These are phyloP conservation scores for Penicillium aurantiogriseum DNA, from an alignment of 2,329 filamentous ascomycete species.

Conservation along the genomic window DNA sequence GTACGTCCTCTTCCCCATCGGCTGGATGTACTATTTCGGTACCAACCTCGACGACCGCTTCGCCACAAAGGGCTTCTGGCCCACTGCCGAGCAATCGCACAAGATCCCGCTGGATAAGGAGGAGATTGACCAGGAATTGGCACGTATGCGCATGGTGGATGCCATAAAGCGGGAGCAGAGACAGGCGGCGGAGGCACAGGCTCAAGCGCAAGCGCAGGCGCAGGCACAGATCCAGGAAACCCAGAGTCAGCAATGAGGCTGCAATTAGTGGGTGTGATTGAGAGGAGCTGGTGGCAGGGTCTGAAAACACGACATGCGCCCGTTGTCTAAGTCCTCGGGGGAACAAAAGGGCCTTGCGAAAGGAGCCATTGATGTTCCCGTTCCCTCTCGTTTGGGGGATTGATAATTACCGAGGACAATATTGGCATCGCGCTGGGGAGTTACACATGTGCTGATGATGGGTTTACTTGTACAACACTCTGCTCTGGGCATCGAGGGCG, in stretches of 20 bases:
- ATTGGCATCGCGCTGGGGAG: conserved; percentile 7
- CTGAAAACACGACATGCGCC: neutral
- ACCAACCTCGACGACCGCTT: conserved; percentile 96
- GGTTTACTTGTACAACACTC: conserved; percentile 32
- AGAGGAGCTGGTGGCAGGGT: neutral
- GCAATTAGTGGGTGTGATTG: neutral
- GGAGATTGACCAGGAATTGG: conserved; percentile 73
- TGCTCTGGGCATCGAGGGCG: conserved; percentile 34
- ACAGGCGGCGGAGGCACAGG: conserved; percentile 32
- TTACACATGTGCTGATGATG: conserved; percentile 21
- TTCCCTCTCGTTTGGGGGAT: neutral
- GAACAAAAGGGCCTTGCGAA: neutral
- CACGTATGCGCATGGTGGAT: conserved; percentile 60
- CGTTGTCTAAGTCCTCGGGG: neutral
- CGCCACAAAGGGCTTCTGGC: conserved; percentile 89
- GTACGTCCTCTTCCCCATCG: conserved; percentile 98
- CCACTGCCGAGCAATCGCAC: conserved; percentile 59
- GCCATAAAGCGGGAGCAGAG: conserved; percentile 50
- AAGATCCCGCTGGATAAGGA: conserved; percentile 54
- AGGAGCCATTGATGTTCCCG: neutral
- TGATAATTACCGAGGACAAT: neutral
- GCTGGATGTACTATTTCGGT: conserved; percentile 99
- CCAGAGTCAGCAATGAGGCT: conserved; percentile 21
- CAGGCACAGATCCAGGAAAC: conserved; percentile 16
- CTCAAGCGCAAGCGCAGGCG: conserved; percentile 15